Evolutionary conservation across 768 basidiomycete species (phyloP), one percentile per base, ranked within the genome.

Genomic region (Hortiboletus flavorubellus): DNA sequence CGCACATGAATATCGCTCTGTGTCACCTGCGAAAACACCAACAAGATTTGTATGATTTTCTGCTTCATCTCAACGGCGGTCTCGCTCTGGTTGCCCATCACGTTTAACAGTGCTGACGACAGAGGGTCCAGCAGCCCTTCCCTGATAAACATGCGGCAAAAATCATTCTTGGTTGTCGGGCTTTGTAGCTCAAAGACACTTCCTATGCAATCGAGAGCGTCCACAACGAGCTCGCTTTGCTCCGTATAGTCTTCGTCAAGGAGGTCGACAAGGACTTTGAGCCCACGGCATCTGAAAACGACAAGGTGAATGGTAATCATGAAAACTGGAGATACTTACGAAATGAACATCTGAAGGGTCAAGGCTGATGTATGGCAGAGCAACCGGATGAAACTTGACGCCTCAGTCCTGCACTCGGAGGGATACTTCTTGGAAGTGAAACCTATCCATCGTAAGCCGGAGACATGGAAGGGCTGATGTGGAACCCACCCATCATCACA

Each of bases 271-370:
- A 99, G 80, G 30, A 95, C 91, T 64, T 91, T 90, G 50, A 99
- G 78, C 5, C 97, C 97, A 21, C 96, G 94, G 67, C 96, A 99
- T 16, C 92, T 96, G 57, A 16, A 38, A 45, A 14, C 16, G 11
- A 14, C 57, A 45, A 55, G 49, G 49, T 21, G 12, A 14, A 52
- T 53, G 14, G 51, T 53, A 14, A 56, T 14, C 9, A 3, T 29
- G 10, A 40, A 45, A 12, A 15, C 38, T 6, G 29, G 49, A 34
- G n/a, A n/a, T 23, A 83, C 92, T 55, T 67, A 94, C 93, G 93
- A 91, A 58, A 98, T 97, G 74, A 98, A 98, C 96, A 98, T 98
- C 67, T 98, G 96, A 38, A 98, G 74, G 2, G 96, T 99, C 59
- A 97, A 73, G 11, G 93, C 87, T 2, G 96, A 98, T 0, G 93